Evolutionary conservation across 129 eudicot genomes (phyloP), one percentile per base, ranked within the genome.

Genomic region (Chrysanthemum makinoi): DNA sequence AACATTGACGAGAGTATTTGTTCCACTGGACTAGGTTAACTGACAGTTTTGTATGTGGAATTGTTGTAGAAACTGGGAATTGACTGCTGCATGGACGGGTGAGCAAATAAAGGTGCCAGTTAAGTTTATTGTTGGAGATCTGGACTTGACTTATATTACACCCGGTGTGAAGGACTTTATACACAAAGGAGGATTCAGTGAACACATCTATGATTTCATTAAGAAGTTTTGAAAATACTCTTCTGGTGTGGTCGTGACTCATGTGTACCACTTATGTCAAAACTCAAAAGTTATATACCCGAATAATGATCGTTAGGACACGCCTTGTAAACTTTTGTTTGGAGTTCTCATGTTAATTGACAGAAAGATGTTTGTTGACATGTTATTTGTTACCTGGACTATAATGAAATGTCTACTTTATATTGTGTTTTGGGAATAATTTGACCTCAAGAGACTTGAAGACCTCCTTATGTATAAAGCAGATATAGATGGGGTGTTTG

Each of bases 111-210:
- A 87, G 82, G 95, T 90, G 71, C 97, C 97, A 0, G 95, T 88
- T 28, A 90, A 85, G 85, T 90, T 87, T 74, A 85, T 90, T 30
- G 91, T 87, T 26, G 97, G 97, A 18, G 97, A 90, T 83, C 78
- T 87, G 60, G 97, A 90, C 73, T 54, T 87, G 61, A 90, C 97
- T 46, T 90, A 87, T 59, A 87, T 83, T 52, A 87, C 86, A 22
- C 91, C 87, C 4, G 97, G 97, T 4, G 89, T 85, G 46, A 87
- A 90, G 86, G 91, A 87, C 55, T 90, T 72, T 50, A 80, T 90
- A 48, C 89, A 85, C 78, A 80, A 78, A 35, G 95, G 97, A n/a
- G 89, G 95, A 4, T 84, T 90, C 79, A 77, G 74, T 67, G 67
- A 75, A 9, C 97, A 90, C 66, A 83, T 87, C 16, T 75, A 81